These are phyloP conservation scores for Toxoplasma gondii DNA, from an alignment of 169 alveolate species.

Conservation along the genomic window DNA sequence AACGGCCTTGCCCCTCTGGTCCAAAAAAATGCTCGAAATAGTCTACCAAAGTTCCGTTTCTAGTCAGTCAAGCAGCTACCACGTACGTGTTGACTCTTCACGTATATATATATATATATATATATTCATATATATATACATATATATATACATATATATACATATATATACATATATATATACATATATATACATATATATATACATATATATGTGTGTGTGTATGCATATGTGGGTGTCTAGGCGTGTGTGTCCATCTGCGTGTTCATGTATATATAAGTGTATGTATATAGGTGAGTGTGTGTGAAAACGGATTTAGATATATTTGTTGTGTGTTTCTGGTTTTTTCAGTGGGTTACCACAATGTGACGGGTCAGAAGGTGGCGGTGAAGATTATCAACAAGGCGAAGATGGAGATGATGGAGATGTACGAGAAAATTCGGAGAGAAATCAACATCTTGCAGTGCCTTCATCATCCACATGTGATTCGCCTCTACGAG, in stretches of 20 bases:
- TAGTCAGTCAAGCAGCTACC: not conserved
- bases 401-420: slow-evolving; percentile 85
- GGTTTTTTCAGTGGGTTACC: slow-evolving; percentile 78
- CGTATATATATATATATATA: not conserved
- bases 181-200: too few relatives aligned
- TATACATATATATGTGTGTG: not conserved
- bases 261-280: too few relatives aligned
- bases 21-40: not conserved
- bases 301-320: not conserved
- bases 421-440: slow-evolving; percentile 88
- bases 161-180: too few relatives aligned
- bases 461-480: slow-evolving; percentile 74
- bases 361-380: slow-evolving; percentile 83
- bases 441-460: slow-evolving; percentile 89
- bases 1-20: not conserved
- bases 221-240: not conserved
- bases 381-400: slow-evolving; percentile 93
- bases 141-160: not conserved
- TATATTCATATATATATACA: not conserved
- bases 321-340: not conserved
- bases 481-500: slow-evolving; percentile 77
- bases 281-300: not conserved
- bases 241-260: not conserved
- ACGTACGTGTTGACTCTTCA: not conserved
- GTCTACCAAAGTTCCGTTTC: not conserved